Percentiles rank a stretch among this genome's conserved stretches.
Evolutionary conservation across 768 basidiomycete species (phyloP).

Genomic region (Mycena haematopus): DNA sequence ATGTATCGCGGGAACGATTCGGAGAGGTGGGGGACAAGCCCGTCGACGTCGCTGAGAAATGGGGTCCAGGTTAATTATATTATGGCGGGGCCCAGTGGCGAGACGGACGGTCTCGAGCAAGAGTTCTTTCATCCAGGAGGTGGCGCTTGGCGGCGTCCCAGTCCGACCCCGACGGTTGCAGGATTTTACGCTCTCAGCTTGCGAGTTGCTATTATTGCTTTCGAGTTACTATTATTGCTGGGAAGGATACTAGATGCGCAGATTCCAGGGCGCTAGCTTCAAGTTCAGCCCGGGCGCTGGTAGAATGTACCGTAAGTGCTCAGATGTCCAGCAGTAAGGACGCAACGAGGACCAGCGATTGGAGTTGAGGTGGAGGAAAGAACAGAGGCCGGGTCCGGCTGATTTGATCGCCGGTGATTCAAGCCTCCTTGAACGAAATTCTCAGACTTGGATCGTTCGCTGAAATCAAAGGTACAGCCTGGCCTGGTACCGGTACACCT

Average conservation of each 20-base stretch:
- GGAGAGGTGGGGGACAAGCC: background rate
- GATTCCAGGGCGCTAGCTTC: background rate
- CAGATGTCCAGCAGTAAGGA: constrained; percentile 5
- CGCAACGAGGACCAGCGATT: constrained; percentile 2
- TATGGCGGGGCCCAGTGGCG: background rate
- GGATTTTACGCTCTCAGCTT: background rate
- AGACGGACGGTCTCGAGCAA: background rate
- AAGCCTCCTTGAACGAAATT: too few species aligned
- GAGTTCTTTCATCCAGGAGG: constrained; percentile 12
- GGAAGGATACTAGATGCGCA: background rate
- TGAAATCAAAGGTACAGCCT: too few species aligned
- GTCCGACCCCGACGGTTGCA: constrained; percentile 3
- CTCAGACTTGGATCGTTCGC: too few species aligned
- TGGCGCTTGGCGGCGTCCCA: constrained; percentile 1
- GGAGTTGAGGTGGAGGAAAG: background rate
- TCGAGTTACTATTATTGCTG: background rate
- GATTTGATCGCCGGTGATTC: constrained; percentile 7
- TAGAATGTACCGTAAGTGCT: background rate
- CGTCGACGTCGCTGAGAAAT: constrained; percentile 2
- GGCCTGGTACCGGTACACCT: too few species aligned
- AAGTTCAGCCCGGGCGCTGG: too few species aligned
- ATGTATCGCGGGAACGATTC: constrained; percentile 15
- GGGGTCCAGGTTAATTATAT: constrained; percentile 2
- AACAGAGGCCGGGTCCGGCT: background rate
- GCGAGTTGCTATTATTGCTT: background rate